Conservation (phyloP, 2,329 filamentous ascomycete genomes). For the Calonectria pteridis region DNA sequence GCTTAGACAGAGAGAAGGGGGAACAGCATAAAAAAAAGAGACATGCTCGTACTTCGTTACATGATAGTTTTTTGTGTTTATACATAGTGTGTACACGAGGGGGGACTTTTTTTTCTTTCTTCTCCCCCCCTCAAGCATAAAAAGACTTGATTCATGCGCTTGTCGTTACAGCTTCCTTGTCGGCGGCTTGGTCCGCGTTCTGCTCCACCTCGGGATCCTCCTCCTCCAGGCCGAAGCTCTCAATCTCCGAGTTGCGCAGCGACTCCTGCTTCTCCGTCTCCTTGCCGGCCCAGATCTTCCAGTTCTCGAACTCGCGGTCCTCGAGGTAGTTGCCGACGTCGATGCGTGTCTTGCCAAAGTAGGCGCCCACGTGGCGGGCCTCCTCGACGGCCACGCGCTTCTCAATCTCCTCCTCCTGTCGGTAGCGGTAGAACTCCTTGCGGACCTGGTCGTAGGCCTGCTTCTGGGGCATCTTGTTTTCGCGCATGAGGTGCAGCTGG, state of each 20-base stretch:
- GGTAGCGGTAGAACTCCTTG: constrained; percentile 88
- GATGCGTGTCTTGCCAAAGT: constrained; percentile 83
- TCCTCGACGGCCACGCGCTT: constrained; percentile 88
- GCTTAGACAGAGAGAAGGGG: background rate
- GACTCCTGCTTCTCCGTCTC: constrained; percentile 58
- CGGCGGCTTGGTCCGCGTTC: constrained; percentile 35
- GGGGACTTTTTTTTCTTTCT: too few relatives aligned
- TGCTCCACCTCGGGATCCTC: constrained; percentile 43
- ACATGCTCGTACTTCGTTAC: constrained; percentile 31
- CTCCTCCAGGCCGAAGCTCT: constrained; percentile 56
- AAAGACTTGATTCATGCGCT: constrained; percentile 32
- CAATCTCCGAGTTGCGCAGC: constrained; percentile 56
- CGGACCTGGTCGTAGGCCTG: constrained; percentile 89
- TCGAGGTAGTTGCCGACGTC: constrained; percentile 88
- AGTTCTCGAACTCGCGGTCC: constrained; percentile 81
- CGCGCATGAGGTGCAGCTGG: constrained; percentile 86
- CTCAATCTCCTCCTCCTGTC: constrained; percentile 86
- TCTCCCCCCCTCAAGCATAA: constrained; percentile 1
- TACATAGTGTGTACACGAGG: constrained; percentile 37
- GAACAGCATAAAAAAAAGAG: background rate
- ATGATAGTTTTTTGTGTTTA: constrained; percentile 31
- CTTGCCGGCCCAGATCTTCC: constrained; percentile 82
- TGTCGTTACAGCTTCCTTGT: constrained; percentile 24
- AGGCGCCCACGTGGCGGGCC: constrained; percentile 85
- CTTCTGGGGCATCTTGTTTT: constrained; percentile 69